Base-by-base conservation (phyloP, 1,284 basidiomycete genomes). In the Pulchroboletus neoregius region DNA sequence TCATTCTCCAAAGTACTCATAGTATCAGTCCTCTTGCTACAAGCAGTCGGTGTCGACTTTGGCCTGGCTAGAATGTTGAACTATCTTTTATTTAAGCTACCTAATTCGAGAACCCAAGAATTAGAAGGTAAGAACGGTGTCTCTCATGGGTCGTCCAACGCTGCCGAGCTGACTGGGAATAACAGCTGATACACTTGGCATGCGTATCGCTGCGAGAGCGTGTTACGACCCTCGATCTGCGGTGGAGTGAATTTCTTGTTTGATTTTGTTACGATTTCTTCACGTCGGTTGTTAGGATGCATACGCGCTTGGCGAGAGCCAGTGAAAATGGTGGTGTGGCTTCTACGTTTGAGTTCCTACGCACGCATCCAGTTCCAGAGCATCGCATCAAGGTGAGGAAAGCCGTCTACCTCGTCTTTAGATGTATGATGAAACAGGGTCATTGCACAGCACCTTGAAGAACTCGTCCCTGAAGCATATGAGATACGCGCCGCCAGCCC, bases 31-130 rank as follows among this genome's bases (percentile, higher is more conserved):
- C 57, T 76, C 36, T 41, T 85, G 2, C 63, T 91, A 6, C 71
- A 81, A 26, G 52, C 69, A 13, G 26, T 68, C 0, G 86, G 86
- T 0, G 45, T 90, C 12, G 83, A 87, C 52, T 63, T 79, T 7
- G 75, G 65, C 23, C 57, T 77, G 39, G 72, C 62, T 27, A 68
- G 60, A 16, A 58, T 70, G 39, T 58, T 76, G 6, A 70, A 83
- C 7, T 79, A 74, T 0, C 69, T 86, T 32, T 52, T 92, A 5
- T 68, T 91, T 27, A 76, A 83, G 43, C 73, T 95, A 4, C 94
- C 94, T 0, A 93, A 96, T 65, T 92, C 88, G 1, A 75, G 94
- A 40, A 82, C 71, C 23, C 80, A 85, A 40, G 93, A 95, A 63
- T 71, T 78, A 4, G 94, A 97, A 77, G 90, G 87, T 78, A 46